Evolutionary conservation across 1,139 yeast genomes (phyloP), one percentile per base, ranked within the genome.

Genomic region (Pichiaceae sp.): DNA sequence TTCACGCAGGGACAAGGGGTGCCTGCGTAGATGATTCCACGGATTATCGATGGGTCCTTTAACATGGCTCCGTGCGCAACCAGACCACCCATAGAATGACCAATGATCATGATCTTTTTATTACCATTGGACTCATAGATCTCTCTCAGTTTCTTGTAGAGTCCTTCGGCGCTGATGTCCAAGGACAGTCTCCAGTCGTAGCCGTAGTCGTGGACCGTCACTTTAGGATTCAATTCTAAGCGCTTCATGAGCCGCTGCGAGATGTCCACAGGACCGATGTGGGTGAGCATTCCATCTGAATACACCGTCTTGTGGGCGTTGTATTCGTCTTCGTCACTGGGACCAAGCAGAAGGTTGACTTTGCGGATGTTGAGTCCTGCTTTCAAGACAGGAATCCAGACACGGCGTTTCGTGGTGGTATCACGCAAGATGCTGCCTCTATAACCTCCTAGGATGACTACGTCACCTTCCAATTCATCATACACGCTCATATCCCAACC

Each of bases 1-100:
- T 85, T 86, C 12, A 89, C 75, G 56, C 96, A 86, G 50, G 84
- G 86, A 26, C 78, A 67, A 2, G 96, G 96, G 0, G 77, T 73
- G 1, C 96, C 96, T 2, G 76, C 93, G 50, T 85, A 87, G 2
- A 87, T 56, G 1, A 87, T 50, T 0, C 91, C 89, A 42, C 91
- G 64, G 50, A 87, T 72, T 31, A 85, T 57, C 9, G 70, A 63
- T 0, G 95, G 89, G 39, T 76, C 70, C 33, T 63, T 62, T 40
- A 80, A 83, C 66, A 87, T 63, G 0, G 84, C 83, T 39, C 81
- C 81, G 50, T 85, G 95, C 0, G 95, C 77, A 17, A 87, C 70
- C 17, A 87, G 54, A 0, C 96, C 96, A 36, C 96, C 96, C 96
- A 87, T 86, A 0, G 95, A 85, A 57, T 87, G 96, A 0, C 93